Base-by-base conservation (phyloP, 164 flowering plant genomes). In the Umbellularia californica region DNA sequence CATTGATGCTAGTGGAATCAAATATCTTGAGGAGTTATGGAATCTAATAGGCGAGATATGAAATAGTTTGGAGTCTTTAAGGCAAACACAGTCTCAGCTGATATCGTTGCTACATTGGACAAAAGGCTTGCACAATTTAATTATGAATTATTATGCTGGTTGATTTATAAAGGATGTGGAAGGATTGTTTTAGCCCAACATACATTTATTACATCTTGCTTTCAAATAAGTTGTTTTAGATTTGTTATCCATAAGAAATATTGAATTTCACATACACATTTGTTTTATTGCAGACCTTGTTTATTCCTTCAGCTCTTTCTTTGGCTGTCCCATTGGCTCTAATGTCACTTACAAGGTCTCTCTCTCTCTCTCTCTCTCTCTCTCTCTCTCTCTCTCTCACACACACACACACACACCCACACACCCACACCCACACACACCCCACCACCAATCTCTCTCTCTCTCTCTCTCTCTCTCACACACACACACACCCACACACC, bases 291-390 rank as follows among this genome's bases (percentile, higher is more conserved):
- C 90, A 95, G 99, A 87, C 72, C 77, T 83, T 95, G 82, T 3
- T 87, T 76, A 41, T 95, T 77, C 99, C 99, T 77, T 88, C 93
- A 52, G 86, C 76, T 35, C 81, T 93, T 79, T 95, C 99, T 79
- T 85, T 93, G 74, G 92, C 88, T 79, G 99, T 95, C 52, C 98
- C 99, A 11, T 84, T 95, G 82, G 93, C 97, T 70, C 90, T 95
- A 58, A 80, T 95, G 97, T 95, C 99, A 74, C 85, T 95, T 66
- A 90, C 99, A 9, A 93, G 99, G 99, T 93, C 89, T 47, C 12
- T 12, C 79, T 22, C 70, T 72, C 28, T 20, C 60, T 41, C 47
- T 41, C 47, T 41, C 47, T 41, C 47, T 35, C 41, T 33, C 41
- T 33, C 41, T 33, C 41, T 28, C 28, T 30, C 33, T 30, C 33